Percentiles rank a stretch among this genome's conserved stretches.
These are phyloP conservation scores for Fusarium fracticaudum DNA, from an alignment of 2,329 filamentous ascomycete genomes.

Conservation along the genomic window DNA sequence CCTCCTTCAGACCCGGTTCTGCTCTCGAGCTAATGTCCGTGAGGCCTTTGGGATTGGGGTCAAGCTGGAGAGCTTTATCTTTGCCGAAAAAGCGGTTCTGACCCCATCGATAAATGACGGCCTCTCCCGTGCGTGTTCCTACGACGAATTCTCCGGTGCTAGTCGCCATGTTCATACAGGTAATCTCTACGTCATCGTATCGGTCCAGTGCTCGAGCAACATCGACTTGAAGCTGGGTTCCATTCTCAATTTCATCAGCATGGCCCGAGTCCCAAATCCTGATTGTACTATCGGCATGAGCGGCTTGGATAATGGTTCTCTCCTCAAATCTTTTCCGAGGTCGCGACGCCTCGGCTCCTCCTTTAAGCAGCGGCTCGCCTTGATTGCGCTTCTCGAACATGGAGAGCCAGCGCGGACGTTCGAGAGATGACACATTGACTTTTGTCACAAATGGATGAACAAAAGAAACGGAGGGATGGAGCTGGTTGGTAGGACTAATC, in stretches of 20 bases:
- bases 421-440: slow-evolving; percentile 76
- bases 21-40: slow-evolving; percentile 78
- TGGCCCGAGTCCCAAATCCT: slow-evolving; percentile 93
- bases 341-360: slow-evolving; percentile 77
- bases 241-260: slow-evolving; percentile 92
- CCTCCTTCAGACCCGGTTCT: slow-evolving; percentile 79
- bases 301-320: slow-evolving; percentile 84
- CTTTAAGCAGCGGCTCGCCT: slow-evolving; percentile 80
- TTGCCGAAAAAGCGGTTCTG: slow-evolving; percentile 77
- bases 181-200: slow-evolving; percentile 80
- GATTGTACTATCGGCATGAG: slow-evolving; percentile 92
- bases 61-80: slow-evolving; percentile 61
- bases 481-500: slow-evolving; percentile 90
- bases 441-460: slow-evolving; percentile 89
- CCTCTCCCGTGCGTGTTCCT: slow-evolving; percentile 84
- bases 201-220: slow-evolving; percentile 83
- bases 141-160: slow-evolving; percentile 85
- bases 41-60: slow-evolving; percentile 73
- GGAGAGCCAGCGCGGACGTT: slow-evolving; percentile 85
- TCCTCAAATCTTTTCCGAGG: slow-evolving; percentile 81
- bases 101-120: slow-evolving; percentile 90
- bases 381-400: slow-evolving; percentile 86
- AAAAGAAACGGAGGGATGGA: slow-evolving; percentile 87
- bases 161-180: slow-evolving; percentile 82
- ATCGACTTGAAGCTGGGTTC: slow-evolving; percentile 83